Base-by-base conservation (phyloP, 306 rosid genomes). In the Rubus idaeus region DNA sequence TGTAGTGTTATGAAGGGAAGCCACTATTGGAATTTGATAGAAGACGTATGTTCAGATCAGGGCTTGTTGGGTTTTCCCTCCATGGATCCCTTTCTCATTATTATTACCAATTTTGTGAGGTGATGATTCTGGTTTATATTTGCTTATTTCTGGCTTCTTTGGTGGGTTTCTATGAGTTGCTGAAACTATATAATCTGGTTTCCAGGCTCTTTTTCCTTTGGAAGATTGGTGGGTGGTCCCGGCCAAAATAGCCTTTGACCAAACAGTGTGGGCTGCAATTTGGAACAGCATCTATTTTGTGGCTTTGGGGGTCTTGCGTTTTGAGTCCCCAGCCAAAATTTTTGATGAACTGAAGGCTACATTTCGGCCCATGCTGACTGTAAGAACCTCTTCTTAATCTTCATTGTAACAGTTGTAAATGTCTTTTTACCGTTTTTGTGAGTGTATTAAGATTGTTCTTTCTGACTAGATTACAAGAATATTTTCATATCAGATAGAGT, bases 61-160 rank as follows among this genome's bases (percentile, higher is more conserved):
- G 97, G 75, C 91, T 95, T 70, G 97, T 83, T 84, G 98, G 98
- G 21, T 95, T 95, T 84, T 78, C 90, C 44, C 94, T 95, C 78
- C 98, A 92, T 52, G 98, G 98, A 84, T 95, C 97, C 37, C 98
- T 95, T 75, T 95, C 98, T 85, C 98, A 92, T 77, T 95, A 88
- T 82, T 95, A 95, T 88, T 95, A 95, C 87, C 98, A 95, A 84
- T 75, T 94, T 46, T 95, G 96, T 73, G 98, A 95, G 98, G 98
- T 94, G 83, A 84, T 70, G 23, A 18, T 75, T 44, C 57, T 80
- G 73, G 70, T 83, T 77, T 68, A 65, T 56, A 57, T 84, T 76
- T 81, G 74, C 60, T 58, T 70, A 75, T 71, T 12, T 71, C 20
- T 30, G 60, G 76, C 76, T 81, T 64, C 57, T 55, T 62, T 58